These are phyloP conservation scores for Epichloe sibirici DNA, from an alignment of 2,329 filamentous ascomycete species.

Conservation along the genomic window DNA sequence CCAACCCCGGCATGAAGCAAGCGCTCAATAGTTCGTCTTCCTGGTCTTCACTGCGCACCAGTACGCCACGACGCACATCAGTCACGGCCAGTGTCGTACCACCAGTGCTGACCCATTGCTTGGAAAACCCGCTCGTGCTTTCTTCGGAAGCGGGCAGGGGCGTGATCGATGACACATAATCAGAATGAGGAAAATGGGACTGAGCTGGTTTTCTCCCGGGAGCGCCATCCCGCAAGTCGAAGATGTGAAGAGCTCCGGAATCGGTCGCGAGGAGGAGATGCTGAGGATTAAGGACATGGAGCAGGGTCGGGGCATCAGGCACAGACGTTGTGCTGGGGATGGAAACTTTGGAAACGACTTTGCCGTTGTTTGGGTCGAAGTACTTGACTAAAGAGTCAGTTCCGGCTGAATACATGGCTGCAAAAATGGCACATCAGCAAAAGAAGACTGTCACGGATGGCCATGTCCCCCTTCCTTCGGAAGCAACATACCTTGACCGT, in stretches of 20 bases:
- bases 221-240: slow-evolving; percentile 59
- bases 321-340: slow-evolving; percentile 48
- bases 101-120: slow-evolving; percentile 91
- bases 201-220: slow-evolving; percentile 56
- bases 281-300: slow-evolving; percentile 78
- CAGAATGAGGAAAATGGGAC: slow-evolving; percentile 76
- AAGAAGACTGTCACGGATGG: background rate
- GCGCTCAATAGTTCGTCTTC: slow-evolving; percentile 86
- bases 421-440: background rate
- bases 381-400: slow-evolving; percentile 46
- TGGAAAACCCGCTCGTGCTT: slow-evolving; percentile 78
- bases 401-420: slow-evolving; percentile 52
- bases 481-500: slow-evolving; percentile 52
- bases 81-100: slow-evolving; percentile 85
- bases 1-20: slow-evolving; percentile 63
- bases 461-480: slow-evolving; percentile 12
- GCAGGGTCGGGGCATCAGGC: slow-evolving; percentile 63
- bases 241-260: slow-evolving; percentile 76
- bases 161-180: slow-evolving; percentile 83
- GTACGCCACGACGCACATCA: slow-evolving; percentile 73
- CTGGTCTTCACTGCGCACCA: slow-evolving; percentile 86
- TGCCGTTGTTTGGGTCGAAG: slow-evolving; percentile 45
- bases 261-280: slow-evolving; percentile 83
- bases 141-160: slow-evolving; percentile 68
- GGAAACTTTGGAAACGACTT: slow-evolving; percentile 70